Base-by-base conservation (phyloP, 2,329 filamentous ascomycete genomes). In the Tolypocladium inflatum region DNA sequence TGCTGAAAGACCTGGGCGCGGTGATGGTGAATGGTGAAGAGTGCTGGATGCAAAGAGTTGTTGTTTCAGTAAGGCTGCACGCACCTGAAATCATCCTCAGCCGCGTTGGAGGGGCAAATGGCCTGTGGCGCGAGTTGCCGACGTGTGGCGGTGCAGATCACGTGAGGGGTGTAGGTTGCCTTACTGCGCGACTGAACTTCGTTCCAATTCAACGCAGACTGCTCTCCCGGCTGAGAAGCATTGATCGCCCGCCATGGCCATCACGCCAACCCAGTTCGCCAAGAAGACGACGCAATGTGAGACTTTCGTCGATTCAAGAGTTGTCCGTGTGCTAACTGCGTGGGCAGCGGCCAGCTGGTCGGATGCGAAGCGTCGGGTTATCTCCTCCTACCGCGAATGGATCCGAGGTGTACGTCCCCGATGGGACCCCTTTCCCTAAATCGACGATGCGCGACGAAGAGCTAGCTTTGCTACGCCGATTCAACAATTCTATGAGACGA, bases 311-410 rank as follows among this genome's bases (percentile, higher is more conserved):
- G 42, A 35, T 57, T 23, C 15, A 59, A 30, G 41, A 15, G 38
- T 56, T 55, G 6, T 58, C 13, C 35, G 21, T 33, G 56, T 63
- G 62, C 77, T 82, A 68, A 80, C 67, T 9, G 33, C 60, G 13
- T 37, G 50, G 58, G 70, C 73, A 97, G 93, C 93, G 73, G 80
- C 84, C 78, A 96, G 88, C 81, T 96, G 90, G 91, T 72, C 77
- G 67, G 91, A 97, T 80, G 93, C 93, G 68, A 90, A 89, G 77
- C 81, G 80, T 73, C 86, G 93, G 80, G 94, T 97, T 64, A 76
- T 97, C 67, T 85, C 86, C 71, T 88, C 90, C 67, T 99, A 99
- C 80, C 84, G 94, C 73, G 88, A 93, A 80, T 99, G 94, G 94
- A 84, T 97, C 68, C 87, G 94, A 81, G 87, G 91, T 76, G 94